Conservation (phyloP, 192 early-diverging fungal species). For the Diversispora epigaea region DNA sequence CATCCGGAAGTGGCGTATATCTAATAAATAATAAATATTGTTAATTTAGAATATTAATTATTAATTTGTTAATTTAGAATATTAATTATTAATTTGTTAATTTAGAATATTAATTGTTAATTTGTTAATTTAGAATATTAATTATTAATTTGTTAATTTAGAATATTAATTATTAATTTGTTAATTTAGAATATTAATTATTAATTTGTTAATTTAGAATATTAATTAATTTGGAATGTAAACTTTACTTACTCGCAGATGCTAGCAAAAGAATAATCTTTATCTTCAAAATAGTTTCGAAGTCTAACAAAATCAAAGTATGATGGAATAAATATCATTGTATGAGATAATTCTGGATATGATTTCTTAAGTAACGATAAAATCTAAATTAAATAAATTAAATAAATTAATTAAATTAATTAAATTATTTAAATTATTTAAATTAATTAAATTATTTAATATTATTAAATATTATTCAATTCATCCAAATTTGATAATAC, state of each 20-base stretch:
- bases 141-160: background rate
- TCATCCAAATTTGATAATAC: background rate
- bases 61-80: background rate
- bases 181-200: background rate
- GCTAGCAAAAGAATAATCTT: constrained; percentile 69
- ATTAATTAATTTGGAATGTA: no score
- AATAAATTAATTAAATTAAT: background rate
- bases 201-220: no score
- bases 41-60: background rate
- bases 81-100: background rate
- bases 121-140: background rate
- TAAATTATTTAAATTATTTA: background rate
- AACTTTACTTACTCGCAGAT: constrained; percentile 83
- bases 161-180: background rate
- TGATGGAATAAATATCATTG: constrained; percentile 83
- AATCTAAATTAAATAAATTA: constrained; percentile 38
- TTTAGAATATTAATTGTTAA: background rate
- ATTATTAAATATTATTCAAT: background rate
- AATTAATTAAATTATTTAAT: background rate
- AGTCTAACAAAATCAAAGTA: constrained; percentile 98
- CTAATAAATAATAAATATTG: constrained; percentile 34
- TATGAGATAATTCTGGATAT: constrained; percentile 54
- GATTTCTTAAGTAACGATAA: constrained; percentile 60
- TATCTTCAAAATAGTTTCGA: constrained; percentile 82
- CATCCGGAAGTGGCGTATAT: constrained; percentile 78